Base-by-base conservation (phyloP, 2,329 filamentous ascomycete genomes). In the Ophiobolus disseminans region DNA sequence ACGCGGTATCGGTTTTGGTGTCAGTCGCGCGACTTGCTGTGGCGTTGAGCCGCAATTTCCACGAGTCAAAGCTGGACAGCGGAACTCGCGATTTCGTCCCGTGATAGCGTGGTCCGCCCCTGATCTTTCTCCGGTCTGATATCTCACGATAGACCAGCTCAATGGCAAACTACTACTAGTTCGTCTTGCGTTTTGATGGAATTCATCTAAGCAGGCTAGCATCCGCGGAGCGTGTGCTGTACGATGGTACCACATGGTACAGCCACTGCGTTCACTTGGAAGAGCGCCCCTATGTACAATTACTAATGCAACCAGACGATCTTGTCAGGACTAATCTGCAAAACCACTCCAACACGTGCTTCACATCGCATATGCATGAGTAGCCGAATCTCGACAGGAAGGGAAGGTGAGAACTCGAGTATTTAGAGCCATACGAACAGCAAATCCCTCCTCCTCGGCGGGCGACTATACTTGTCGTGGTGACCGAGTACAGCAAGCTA, bases 41-140 rank as follows among this genome's bases (percentile, higher is more conserved):
- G 14, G 32, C 31, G 31, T 20, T 14, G 19, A 30, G 19, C 37
- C 5, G 14, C 28, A 45, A 28, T 45, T 38, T 37, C 43, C 43
- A 25, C 43, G 26, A 45, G 35, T 40, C 43, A 39, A 39, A 40
- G n/a, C 34, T 17, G 25, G 17, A 30, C 35, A 34, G 43, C 36
- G 28, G 21, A n/a, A 28, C 21, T 32, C 16, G 23, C n/a, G 10
- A 23, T 13, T 26, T 26, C 14, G 22, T 25, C 32, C 7, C 17
- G 41, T 26, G 26, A 35, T 44, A 36, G 23, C 31, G 22, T 20
- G 32, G 30, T 34, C 28, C 40, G 22, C 11, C 23, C 41, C 21
- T 44, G 22, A 14, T 37, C 26, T 22, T 22, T 17, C 34, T 37
- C 10, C 30, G 7, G 30, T 11, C n/a, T 14, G 3, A 14, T 3